Evolutionary conservation across 2,329 filamentous ascomycete species (phyloP).

Genomic region (Ophiostoma sp.): DNA sequence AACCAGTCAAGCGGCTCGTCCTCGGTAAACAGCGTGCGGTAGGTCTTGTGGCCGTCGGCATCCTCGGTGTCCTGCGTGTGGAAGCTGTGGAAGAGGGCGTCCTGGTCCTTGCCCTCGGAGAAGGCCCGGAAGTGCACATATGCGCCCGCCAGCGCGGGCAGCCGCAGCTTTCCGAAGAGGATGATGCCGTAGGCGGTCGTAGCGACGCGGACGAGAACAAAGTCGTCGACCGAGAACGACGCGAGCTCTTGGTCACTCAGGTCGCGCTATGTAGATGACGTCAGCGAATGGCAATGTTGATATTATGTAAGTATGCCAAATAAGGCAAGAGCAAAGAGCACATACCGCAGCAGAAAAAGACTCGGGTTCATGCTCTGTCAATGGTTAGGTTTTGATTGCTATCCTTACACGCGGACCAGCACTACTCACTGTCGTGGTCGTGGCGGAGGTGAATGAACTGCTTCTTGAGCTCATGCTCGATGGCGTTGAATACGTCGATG

Average conservation of each 20-base stretch:
- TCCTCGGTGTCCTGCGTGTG: slow-evolving; percentile 42
- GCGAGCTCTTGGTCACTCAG: slow-evolving; percentile 39
- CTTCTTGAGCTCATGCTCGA: slow-evolving; percentile 49
- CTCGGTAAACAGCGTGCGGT: slow-evolving; percentile 43
- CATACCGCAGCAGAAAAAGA: slow-evolving; percentile 47
- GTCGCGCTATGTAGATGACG: slow-evolving; percentile 25
- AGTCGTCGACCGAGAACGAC: slow-evolving; percentile 37
- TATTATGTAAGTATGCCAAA: background rate
- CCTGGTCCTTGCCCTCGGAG: slow-evolving; percentile 39
- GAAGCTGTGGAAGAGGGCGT: slow-evolving; percentile 43
- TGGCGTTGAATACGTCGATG: slow-evolving; percentile 45
- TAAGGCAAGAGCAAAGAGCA: slow-evolving; percentile 22
- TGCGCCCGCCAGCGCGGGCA: slow-evolving; percentile 39
- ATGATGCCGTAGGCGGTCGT: slow-evolving; percentile 45
- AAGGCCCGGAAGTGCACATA: slow-evolving; percentile 48
- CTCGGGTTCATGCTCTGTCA: slow-evolving; percentile 48
- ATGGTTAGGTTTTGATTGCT: background rate
- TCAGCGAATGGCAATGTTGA: background rate
- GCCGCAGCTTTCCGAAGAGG: slow-evolving; percentile 46
- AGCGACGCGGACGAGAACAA: slow-evolving; percentile 43
- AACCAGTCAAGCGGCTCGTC: slow-evolving; percentile 51
- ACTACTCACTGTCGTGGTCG: slow-evolving; percentile 34
- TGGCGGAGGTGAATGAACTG: slow-evolving; percentile 46
- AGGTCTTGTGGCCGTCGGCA: slow-evolving; percentile 40
- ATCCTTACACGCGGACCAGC: background rate